Base-by-base conservation (phyloP, 768 basidiomycete species). In the Leccinum ochraceum region DNA sequence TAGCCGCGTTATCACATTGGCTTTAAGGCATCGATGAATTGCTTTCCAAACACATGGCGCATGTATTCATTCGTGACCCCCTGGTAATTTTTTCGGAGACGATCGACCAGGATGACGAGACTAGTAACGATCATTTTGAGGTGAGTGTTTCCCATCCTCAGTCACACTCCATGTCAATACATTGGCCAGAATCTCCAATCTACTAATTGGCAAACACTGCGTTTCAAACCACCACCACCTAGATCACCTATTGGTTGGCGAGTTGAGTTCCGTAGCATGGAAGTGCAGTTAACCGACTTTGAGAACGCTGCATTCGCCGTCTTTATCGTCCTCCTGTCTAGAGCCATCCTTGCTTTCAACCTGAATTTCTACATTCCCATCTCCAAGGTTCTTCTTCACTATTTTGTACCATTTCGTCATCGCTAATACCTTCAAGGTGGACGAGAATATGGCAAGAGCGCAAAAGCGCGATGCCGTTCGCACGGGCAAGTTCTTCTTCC, bases 181-280 rank as follows among this genome's bases (percentile, higher is more conserved):
- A 3, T 48, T 44, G 54, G 6, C 1, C 73, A 96, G 91, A 98
- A 98, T 69, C 89, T 99, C 26, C 97, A 99, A 84, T 98, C 97
- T 2, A 99, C 97, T 4, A 99, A 99, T 70, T 99, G 97, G 97
- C 97, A 99, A 77, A 98, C 97, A 0, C 80, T 99, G 34, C 86
- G 97, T 53, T 99, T 99, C 84, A 99, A 99, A 73, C 97, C 97
- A 3, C 97, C 97, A 13, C 96, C 97, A 28, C 88, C 92, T 5
- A 88, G 91, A 57, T 94, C 96, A 6, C 74, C 86, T 7, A 98
- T 98, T 57, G 97, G 96, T 34, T 99, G 97, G 97, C 83, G 97
- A 44, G 96, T 98, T 5, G 97, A 99, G 73, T 99, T 99, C 77
- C 83, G 97, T 59, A 94, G 92, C 72, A 98, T 98, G 97, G 97